Evolutionary conservation across 1,139 yeast species (phyloP).

Genomic region (Meyerozyma carpophila): DNA sequence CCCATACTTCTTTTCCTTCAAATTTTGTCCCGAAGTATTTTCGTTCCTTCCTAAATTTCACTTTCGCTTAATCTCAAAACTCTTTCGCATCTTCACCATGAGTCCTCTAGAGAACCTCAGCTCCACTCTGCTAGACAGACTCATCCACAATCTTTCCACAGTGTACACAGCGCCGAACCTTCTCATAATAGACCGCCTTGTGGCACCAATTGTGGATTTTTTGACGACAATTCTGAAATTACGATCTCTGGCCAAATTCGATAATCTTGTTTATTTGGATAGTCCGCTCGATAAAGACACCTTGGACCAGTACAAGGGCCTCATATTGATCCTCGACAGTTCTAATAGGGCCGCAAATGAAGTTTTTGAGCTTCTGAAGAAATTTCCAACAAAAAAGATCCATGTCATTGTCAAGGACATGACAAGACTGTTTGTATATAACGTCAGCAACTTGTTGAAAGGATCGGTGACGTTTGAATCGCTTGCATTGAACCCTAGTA

Average conservation of each 20-base stretch:
- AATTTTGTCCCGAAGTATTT: background rate
- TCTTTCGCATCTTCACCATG: background rate
- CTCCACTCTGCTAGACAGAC: conserved; percentile 10
- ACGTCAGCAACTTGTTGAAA: conserved; percentile 19
- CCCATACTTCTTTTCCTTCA: background rate
- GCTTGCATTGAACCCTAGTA: conserved; percentile 8
- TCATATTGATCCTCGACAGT: conserved; percentile 30
- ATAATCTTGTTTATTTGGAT: conserved; percentile 54
- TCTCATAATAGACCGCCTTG: conserved; percentile 49
- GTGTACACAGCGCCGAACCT: conserved; percentile 32
- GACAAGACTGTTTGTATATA: conserved; percentile 22
- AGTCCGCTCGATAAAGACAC: conserved; percentile 10
- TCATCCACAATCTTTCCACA: conserved; percentile 20
- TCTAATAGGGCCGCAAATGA: conserved; percentile 10
- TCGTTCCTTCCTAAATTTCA: background rate
- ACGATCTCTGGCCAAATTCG: conserved; percentile 53
- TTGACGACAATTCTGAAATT: conserved; percentile 57
- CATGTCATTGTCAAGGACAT: conserved; percentile 29
- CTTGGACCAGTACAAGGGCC: conserved; percentile 19
- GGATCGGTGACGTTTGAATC: conserved; percentile 19
- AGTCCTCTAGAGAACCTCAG: background rate
- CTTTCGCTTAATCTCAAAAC: background rate
- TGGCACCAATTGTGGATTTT: conserved; percentile 53
- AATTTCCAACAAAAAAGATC: conserved; percentile 11
- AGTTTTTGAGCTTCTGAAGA: conserved; percentile 11